Conservation (phyloP, 495 filamentous ascomycete species). For the Choiromyces venosus region DNA sequence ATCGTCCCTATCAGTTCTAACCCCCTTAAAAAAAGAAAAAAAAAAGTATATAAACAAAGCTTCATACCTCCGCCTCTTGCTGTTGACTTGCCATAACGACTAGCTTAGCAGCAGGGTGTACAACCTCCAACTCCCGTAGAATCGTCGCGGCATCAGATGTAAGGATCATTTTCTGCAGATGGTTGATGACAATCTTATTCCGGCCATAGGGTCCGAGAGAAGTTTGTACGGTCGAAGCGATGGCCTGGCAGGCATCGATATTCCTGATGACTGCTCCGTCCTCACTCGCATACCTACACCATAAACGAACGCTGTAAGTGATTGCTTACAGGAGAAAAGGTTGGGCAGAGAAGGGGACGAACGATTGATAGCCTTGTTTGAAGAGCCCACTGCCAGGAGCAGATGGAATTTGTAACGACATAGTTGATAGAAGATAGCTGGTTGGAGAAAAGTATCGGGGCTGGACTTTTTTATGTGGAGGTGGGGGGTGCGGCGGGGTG, state of each 20-base stretch:
- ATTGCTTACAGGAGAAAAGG: slow-evolving; percentile 19
- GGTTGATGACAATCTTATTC: slow-evolving; percentile 99
- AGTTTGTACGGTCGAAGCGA: slow-evolving; percentile 91
- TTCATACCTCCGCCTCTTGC: slow-evolving; percentile 71
- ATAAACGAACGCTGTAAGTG: slow-evolving; percentile 10
- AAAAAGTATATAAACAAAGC: neutral
- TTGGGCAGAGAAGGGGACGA: slow-evolving; percentile 41
- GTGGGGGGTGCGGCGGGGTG: neutral
- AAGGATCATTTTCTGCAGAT: slow-evolving; percentile 98
- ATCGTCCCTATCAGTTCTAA: slow-evolving; percentile 2
- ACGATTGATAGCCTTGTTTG: slow-evolving; percentile 96
- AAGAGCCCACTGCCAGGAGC: slow-evolving; percentile 91
- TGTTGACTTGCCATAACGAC: slow-evolving; percentile 99
- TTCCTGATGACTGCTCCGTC: slow-evolving; percentile 98
- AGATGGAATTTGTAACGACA: slow-evolving; percentile 91
- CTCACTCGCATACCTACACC: slow-evolving; percentile 83
- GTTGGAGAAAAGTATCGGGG: neutral
- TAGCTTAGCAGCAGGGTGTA: slow-evolving; percentile 95
- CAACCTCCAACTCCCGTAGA: slow-evolving; percentile 92
- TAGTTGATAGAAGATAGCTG: slow-evolving; percentile 44
- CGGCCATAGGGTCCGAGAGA: slow-evolving; percentile 95
- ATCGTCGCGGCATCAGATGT: slow-evolving; percentile 98
- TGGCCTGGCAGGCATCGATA: slow-evolving; percentile 96
- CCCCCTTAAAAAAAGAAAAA: neutral
- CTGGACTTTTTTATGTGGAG: neutral